A percentile compares a stretch with the other conserved stretches of the same genome.
These are phyloP conservation scores for Alternaria consortialis DNA, from an alignment of 2,329 filamentous ascomycete genomes.

Conservation along the genomic window DNA sequence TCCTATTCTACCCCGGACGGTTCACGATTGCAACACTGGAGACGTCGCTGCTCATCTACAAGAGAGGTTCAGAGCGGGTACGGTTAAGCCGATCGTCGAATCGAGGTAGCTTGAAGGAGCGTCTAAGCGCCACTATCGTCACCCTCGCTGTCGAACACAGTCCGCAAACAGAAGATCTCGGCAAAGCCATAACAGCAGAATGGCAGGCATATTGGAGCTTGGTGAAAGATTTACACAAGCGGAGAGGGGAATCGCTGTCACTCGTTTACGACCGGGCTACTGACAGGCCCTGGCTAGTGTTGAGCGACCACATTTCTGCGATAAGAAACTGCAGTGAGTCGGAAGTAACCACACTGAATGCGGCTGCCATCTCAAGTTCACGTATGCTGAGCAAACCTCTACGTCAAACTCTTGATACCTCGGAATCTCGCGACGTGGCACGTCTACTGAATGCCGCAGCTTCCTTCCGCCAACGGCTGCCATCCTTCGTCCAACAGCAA, in stretches of 20 bases:
- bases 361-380: slow-evolving; percentile 50
- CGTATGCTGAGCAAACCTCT: slow-evolving; percentile 32
- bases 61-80: slow-evolving; percentile 64
- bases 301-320: slow-evolving; percentile 81
- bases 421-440: slow-evolving; percentile 61
- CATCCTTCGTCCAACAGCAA: slow-evolving; percentile 72
- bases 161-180: slow-evolving; percentile 79
- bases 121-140: slow-evolving; percentile 76
- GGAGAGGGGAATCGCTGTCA: slow-evolving; percentile 81
- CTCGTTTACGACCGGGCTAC: slow-evolving; percentile 75
- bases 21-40: slow-evolving; percentile 84
- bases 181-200: slow-evolving; percentile 77
- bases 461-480: slow-evolving; percentile 74
- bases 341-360: slow-evolving; percentile 79
- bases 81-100: slow-evolving; percentile 19
- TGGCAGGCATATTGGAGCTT: slow-evolving; percentile 92
- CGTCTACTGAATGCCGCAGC: slow-evolving; percentile 74
- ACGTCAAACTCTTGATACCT: slow-evolving; percentile 43
- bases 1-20: slow-evolving; percentile 82
- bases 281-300: slow-evolving; percentile 82
- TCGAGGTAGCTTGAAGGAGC: slow-evolving; percentile 73
- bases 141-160: slow-evolving; percentile 71
- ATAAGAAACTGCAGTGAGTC: slow-evolving; percentile 81
- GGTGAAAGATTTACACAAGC: slow-evolving; percentile 84
- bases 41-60: slow-evolving; percentile 83